Evolutionary conservation across 331 rosid genomes (phyloP).

Genomic region (Malus hybrid): DNA sequence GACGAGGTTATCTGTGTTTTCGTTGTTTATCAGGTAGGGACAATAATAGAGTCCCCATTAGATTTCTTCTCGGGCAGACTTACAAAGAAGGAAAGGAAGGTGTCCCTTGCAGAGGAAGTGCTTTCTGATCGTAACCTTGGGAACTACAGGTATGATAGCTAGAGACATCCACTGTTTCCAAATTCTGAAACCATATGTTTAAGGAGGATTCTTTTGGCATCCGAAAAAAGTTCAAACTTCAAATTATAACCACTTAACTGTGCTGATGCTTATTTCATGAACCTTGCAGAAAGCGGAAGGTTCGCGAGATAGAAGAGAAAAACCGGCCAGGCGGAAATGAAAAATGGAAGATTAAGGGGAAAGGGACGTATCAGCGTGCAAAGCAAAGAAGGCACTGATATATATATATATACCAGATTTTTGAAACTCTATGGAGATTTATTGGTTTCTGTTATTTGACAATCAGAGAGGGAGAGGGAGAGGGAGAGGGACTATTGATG

Average conservation of each 20-base stretch:
- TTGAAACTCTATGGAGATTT: neutral
- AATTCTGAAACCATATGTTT: neutral
- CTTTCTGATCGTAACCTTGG: conserved; percentile 53
- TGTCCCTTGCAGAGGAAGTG: conserved; percentile 69
- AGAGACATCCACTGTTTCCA: neutral
- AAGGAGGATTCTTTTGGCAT: neutral
- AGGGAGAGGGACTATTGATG: too few relatives aligned
- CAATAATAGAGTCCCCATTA: conserved; percentile 53
- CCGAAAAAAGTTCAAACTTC: neutral
- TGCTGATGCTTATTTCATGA: too few relatives aligned
- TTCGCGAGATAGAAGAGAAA: conserved; percentile 60
- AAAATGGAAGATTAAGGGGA: conserved; percentile 66
- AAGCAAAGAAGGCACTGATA: conserved; percentile 49
- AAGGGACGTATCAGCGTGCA: conserved; percentile 47
- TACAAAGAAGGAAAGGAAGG: conserved; percentile 77
- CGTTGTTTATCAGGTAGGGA: conserved; percentile 51
- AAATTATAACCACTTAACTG: too few relatives aligned
- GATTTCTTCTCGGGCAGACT: conserved; percentile 69
- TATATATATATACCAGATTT: neutral
- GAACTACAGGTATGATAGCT: conserved; percentile 49
- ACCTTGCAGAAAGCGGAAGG: conserved; percentile 54
- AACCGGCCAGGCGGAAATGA: conserved; percentile 58
- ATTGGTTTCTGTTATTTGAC: neutral
- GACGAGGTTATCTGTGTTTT: neutral
- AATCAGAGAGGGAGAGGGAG: neutral